A percentile compares a stretch with the other conserved stretches of the same genome.
Conservation (phyloP, 495 filamentous ascomycete species). For the Neurospora sp. region DNA sequence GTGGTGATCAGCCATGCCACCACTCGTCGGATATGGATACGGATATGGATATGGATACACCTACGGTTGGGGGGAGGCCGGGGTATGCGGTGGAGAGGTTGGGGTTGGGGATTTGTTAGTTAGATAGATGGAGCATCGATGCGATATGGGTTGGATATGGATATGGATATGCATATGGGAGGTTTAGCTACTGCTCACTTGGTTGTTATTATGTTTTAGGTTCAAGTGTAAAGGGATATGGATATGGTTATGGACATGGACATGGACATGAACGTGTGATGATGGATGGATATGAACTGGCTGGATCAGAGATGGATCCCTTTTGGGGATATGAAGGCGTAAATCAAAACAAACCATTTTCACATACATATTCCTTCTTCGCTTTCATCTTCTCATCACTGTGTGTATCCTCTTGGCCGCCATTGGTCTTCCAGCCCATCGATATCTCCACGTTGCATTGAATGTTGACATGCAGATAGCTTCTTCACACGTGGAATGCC, state of each 20-base stretch:
- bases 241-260: neutral
- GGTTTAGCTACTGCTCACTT: neutral
- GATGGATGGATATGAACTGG: neutral
- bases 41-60: slow-evolving; percentile 22
- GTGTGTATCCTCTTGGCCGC: neutral
- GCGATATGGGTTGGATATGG: neutral
- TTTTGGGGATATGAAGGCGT: neutral
- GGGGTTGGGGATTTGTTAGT: slow-evolving; percentile 5
- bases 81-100: slow-evolving; percentile 1
- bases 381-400: neutral
- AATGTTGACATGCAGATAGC: neutral
- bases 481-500: neutral
- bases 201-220: neutral
- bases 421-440: neutral
- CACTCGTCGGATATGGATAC: slow-evolving; percentile 15
- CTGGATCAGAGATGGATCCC: neutral
- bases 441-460: neutral
- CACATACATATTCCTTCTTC: neutral
- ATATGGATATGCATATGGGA: neutral
- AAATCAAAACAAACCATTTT: neutral
- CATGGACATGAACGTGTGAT: neutral
- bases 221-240: neutral
- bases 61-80: slow-evolving; percentile 14
- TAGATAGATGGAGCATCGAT: slow-evolving; percentile 1
- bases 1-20: neutral